phyloP scores from a whole-genome alignment of 495 filamentous ascomycete species.

The Neurospora africana region DNA sequence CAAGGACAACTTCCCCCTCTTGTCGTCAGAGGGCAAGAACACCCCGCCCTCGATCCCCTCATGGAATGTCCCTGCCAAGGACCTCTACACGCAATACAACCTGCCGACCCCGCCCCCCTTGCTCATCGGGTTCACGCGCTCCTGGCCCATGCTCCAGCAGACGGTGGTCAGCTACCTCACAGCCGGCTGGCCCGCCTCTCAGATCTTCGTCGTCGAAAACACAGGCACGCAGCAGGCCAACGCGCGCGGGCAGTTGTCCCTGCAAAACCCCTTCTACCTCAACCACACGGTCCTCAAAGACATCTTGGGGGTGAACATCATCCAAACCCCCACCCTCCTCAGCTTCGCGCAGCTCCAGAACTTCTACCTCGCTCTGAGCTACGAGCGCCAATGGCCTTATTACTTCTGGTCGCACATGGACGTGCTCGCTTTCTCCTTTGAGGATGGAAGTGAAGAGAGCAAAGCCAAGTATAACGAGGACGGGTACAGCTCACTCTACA shows the following conservation, averaged over 20 bases:
- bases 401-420: conserved; percentile 56
- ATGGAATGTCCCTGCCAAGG: conserved; percentile 29
- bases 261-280: conserved; percentile 54
- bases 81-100: conserved; percentile 25
- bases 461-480: conserved; percentile 26
- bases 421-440: conserved; percentile 42
- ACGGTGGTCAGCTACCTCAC: conserved; percentile 49
- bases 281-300: conserved; percentile 42
- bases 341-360: conserved; percentile 56
- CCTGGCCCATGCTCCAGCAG: conserved; percentile 49
- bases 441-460: conserved; percentile 28
- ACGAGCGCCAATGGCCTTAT: conserved; percentile 43
- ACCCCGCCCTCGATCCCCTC: conserved; percentile 32
- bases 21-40: conserved; percentile 15
- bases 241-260: conserved; percentile 35
- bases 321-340: conserved; percentile 47
- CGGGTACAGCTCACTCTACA: conserved; percentile 36
- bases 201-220: conserved; percentile 56
- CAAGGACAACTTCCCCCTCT: conserved; percentile 28
- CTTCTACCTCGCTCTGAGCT: conserved; percentile 47
- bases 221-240: conserved; percentile 51
- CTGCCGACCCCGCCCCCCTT: conserved; percentile 36
- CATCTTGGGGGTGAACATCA: conserved; percentile 43
- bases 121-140: conserved; percentile 51
- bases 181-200: conserved; percentile 49